These are phyloP conservation scores for Rhizophora apiculata DNA, from an alignment of 345 rosid genomes.

Conservation along the genomic window DNA sequence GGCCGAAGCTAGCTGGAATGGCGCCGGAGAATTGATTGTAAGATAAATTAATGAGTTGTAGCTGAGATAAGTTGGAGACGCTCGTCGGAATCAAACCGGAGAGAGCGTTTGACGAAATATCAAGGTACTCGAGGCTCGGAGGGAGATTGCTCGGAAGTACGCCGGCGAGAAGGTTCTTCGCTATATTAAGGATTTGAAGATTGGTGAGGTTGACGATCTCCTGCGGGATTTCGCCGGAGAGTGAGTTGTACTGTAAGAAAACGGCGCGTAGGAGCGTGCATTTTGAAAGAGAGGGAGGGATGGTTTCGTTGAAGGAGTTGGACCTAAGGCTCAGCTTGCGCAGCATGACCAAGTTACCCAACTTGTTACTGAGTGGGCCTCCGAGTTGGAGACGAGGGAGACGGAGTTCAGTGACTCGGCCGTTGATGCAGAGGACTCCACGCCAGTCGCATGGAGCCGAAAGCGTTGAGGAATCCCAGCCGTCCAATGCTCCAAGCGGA, in stretches of 20 bases:
- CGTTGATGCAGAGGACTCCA: slow-evolving; percentile 53
- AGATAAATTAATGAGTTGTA: slow-evolving; percentile 78
- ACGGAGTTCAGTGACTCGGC: slow-evolving; percentile 65
- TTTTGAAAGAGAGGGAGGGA: slow-evolving; percentile 65
- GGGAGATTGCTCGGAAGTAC: slow-evolving; percentile 50
- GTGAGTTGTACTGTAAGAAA: slow-evolving; percentile 84
- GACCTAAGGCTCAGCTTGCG: slow-evolving; percentile 67
- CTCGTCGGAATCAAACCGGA: slow-evolving; percentile 57
- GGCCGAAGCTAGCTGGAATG: slow-evolving; percentile 67
- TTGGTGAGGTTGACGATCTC: slow-evolving; percentile 53
- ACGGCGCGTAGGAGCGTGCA: slow-evolving; percentile 67
- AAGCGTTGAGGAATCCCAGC: slow-evolving; percentile 73
- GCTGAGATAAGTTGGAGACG: slow-evolving; percentile 50
- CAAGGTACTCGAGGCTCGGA: slow-evolving; percentile 47
- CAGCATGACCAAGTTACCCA: slow-evolving; percentile 50
- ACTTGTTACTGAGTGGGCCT: slow-evolving; percentile 58
- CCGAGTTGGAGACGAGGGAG: slow-evolving; percentile 74
- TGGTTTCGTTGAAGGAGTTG: slow-evolving; percentile 67
- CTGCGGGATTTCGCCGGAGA: slow-evolving; percentile 70
- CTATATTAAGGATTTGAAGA: slow-evolving; percentile 56
- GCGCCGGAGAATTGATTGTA: slow-evolving; percentile 65
- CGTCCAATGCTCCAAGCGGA: slow-evolving; percentile 65
- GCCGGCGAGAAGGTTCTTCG: slow-evolving; percentile 73
- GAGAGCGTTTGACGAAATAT: slow-evolving; percentile 70
- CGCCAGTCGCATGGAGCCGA: slow-evolving; percentile 95